These are phyloP conservation scores for Mycena capillaripes DNA, from an alignment of 768 basidiomycete species.

Conservation along the genomic window DNA sequence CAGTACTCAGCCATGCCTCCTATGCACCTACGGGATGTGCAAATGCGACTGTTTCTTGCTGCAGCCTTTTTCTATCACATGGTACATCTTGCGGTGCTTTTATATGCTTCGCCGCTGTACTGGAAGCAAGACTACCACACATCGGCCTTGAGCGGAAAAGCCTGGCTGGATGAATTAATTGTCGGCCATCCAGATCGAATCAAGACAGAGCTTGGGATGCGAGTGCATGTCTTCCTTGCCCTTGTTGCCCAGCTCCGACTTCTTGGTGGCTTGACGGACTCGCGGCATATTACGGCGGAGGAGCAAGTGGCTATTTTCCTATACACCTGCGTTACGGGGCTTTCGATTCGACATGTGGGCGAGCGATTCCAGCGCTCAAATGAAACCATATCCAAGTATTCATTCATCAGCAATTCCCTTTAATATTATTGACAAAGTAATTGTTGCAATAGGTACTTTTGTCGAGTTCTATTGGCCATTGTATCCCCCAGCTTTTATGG, in stretches of 20 bases:
- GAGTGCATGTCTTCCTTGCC: too few relatives aligned
- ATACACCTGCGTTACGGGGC: not conserved
- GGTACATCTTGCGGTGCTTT: too few relatives aligned
- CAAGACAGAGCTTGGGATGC: not conserved
- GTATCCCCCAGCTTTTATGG: not conserved
- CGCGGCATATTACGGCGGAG: not conserved
- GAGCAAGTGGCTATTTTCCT: not conserved
- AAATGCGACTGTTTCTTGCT: not conserved
- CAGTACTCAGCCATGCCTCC: not conserved
- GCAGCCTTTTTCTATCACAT: too few relatives aligned
- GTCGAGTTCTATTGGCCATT: not conserved
- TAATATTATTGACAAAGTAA: not conserved
- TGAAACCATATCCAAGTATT: too few relatives aligned
- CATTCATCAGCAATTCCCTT: not conserved
- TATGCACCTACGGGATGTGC: not conserved
- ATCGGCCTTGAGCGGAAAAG: not conserved
- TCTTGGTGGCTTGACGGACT: not conserved
- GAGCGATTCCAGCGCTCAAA: too few relatives aligned
- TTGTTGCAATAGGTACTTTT: not conserved
- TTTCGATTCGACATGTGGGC: too few relatives aligned
- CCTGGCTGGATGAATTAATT: not conserved
- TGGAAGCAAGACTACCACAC: too few relatives aligned
- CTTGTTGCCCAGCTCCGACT: not conserved
- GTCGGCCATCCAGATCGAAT: not conserved
- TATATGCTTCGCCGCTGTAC: too few relatives aligned